Evolutionary conservation across 139 green algal genomes (phyloP), one percentile per base, ranked within the genome.

Genomic region (Chlamydomonas incerta): DNA sequence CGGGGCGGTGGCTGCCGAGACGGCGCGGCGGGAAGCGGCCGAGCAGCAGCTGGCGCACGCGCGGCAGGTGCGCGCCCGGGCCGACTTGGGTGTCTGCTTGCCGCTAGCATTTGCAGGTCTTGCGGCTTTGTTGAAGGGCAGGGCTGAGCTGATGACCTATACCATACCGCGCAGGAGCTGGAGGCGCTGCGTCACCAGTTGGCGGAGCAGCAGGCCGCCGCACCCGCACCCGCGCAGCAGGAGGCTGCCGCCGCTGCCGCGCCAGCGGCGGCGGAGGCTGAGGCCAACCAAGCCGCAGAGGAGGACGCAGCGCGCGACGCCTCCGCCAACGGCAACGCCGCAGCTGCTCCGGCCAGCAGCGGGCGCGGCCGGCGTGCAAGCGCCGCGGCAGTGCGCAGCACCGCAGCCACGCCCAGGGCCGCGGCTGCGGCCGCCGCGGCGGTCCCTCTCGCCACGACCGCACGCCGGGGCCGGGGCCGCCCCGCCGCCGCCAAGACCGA

Each of bases 341-440:
- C 77, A 34, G 41, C 33, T 31, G 31, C 24, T 1, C 63, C 77
- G 20, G 29, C 63, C 28, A 65, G 77, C 41, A 83, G 63, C 77
- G 57, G 77, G 41, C 23, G 77, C 23, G 41, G 41, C 10, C 29
- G 35, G 15, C 50, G 62, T 33, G 74, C 28, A 15, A 24, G 24
- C 34, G 9, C 62, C 13, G 35, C 37, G 11, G 47, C 68, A 1
- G 68, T 24, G 5, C 29, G 29, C 58, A 69, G 63, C 26, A 68
- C 77, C 52, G 63, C 77, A 3, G 71, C 37, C 29, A 60, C 28
- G 34, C 29, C 18, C 29, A 29, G 18, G 62, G 63, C 46, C 8
- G 63, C 21, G 77, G 63, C 5, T 63, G 77, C 9, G 77, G 77
- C 35, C 75, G 77, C n/a, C 63, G 75, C 23, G 37, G 57, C n/a